These are phyloP conservation scores for Lippia alba DNA, from an alignment of 305 asterid genomes.

Conservation along the genomic window DNA sequence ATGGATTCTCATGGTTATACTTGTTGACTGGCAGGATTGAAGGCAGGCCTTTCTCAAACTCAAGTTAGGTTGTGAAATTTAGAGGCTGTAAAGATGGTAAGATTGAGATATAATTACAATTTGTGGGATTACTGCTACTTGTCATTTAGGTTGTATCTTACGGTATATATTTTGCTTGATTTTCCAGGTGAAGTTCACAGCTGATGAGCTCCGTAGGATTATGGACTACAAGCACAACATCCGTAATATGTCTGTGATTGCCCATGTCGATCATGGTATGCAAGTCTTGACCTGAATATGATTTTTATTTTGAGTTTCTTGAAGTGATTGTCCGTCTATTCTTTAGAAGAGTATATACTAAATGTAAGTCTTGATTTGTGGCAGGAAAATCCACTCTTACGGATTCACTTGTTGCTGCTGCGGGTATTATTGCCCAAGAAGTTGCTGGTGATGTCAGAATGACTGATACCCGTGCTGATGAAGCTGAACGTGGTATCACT, in stretches of 20 bases:
- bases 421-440: slow-evolving; percentile 55
- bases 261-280: slow-evolving; percentile 64
- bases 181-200: slow-evolving; percentile 58
- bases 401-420: slow-evolving; percentile 56
- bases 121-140: not conserved
- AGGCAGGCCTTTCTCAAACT: slow-evolving; percentile 9
- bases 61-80: not conserved
- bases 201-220: slow-evolving; percentile 52
- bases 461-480: slow-evolving; percentile 56
- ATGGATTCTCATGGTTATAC: not conserved
- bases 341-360: not conserved
- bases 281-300: slow-evolving; percentile 8
- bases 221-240: slow-evolving; percentile 62
- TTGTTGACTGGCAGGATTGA: slow-evolving; percentile 26
- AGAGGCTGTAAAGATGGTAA: slow-evolving; percentile 36
- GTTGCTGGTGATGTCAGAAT: slow-evolving; percentile 56
- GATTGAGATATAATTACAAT: not conserved
- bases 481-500: slow-evolving; percentile 58
- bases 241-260: slow-evolving; percentile 62
- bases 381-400: slow-evolving; percentile 56
- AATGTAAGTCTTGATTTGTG: not conserved
- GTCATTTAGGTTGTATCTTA: not conserved
- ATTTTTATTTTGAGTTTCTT: not conserved
- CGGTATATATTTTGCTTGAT: not conserved
- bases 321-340: not conserved